Evolutionary conservation across 2,329 filamentous ascomycete species (phyloP).

Genomic region (Emergomyces africanus): DNA sequence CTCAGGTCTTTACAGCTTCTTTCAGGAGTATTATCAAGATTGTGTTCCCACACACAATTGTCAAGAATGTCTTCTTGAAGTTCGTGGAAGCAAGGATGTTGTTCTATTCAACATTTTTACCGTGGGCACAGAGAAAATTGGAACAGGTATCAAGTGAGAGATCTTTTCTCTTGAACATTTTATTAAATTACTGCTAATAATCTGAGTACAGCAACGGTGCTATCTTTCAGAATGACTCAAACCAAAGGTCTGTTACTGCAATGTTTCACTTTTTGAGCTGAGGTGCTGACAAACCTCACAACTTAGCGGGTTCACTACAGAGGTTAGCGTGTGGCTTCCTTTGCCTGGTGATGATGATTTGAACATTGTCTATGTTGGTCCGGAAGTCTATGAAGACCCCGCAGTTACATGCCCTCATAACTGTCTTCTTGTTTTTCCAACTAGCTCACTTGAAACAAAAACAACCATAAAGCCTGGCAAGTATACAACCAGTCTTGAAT

Average conservation of each 20-base stretch:
- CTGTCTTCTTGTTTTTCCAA: slow-evolving; percentile 4
- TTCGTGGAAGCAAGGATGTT: slow-evolving; percentile 10
- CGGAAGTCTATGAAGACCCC: not conserved
- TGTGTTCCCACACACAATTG: slow-evolving; percentile 38
- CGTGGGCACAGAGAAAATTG: slow-evolving; percentile 13
- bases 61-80: slow-evolving; percentile 24
- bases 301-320: slow-evolving; percentile 1
- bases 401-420: not conserved
- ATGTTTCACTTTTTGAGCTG: not conserved
- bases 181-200: too few relatives aligned
- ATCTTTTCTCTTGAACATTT: too few relatives aligned
- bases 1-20: slow-evolving; percentile 53
- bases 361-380: slow-evolving; percentile 2
- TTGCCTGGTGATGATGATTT: not conserved
- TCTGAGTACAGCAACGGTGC: not conserved
- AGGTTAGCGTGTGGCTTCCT: slow-evolving; percentile 2
- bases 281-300: too few relatives aligned
- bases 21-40: slow-evolving; percentile 43
- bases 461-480: slow-evolving; percentile 1
- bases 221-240: slow-evolving; percentile 3
- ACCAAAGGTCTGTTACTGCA: not conserved
- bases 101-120: slow-evolving; percentile 16
- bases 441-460: not conserved
- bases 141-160: slow-evolving; percentile 1
- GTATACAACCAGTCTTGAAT: slow-evolving; percentile 4